Conservation (phyloP, 768 basidiomycete species). For the Termitomyces sp. region DNA sequence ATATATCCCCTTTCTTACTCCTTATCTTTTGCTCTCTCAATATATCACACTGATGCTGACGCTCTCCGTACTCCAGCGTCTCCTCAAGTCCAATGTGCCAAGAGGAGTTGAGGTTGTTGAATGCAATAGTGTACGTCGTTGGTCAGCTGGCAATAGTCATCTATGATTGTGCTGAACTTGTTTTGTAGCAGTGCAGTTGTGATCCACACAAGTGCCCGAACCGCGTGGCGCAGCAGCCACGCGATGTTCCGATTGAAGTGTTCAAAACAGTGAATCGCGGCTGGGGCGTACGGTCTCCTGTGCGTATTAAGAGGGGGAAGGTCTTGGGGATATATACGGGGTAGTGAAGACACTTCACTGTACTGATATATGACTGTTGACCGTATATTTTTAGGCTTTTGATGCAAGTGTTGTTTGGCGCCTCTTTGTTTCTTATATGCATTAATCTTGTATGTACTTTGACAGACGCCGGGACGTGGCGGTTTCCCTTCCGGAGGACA, state of each 20-base stretch:
- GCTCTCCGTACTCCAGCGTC: constrained; percentile 29
- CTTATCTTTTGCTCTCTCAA: not conserved
- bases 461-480: constrained; percentile 41
- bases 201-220: constrained; percentile 38
- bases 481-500: constrained; percentile 25
- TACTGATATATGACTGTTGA: no score
- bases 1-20: not conserved
- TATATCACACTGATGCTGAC: no score
- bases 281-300: constrained; percentile 58
- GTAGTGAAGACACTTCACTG: no score
- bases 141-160: not conserved
- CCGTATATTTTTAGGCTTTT: constrained; percentile 26
- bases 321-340: constrained; percentile 68
- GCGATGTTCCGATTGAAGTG: constrained; percentile 54
- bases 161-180: not conserved
- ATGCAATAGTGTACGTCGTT: constrained; percentile 51
- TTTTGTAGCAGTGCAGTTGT: constrained; percentile 40
- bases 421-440: not conserved
- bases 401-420: constrained; percentile 28
- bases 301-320: constrained; percentile 41
- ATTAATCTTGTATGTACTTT: not conserved
- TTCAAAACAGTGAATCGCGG: constrained; percentile 58
- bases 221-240: constrained; percentile 55
- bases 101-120: constrained; percentile 53
- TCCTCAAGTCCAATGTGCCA: constrained; percentile 39